These are phyloP conservation scores for Plasmodium cynomolgi DNA, from an alignment of 169 alveolate genomes.

Conservation along the genomic window DNA sequence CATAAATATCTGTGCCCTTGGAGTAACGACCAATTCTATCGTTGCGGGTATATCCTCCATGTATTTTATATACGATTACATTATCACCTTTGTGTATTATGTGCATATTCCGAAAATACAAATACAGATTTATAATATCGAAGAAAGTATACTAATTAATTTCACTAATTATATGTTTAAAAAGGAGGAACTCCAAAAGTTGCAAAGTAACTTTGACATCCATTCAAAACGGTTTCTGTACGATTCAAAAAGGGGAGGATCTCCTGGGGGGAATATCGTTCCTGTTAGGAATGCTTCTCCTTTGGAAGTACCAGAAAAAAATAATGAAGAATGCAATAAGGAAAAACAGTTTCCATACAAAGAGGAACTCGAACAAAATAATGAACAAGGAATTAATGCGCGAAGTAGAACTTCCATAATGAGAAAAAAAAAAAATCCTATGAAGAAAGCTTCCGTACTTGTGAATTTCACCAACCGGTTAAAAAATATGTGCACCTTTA, in stretches of 20 bases:
- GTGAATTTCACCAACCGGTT: constrained; percentile 14
- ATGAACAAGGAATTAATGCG: neutral
- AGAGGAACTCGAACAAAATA: neutral
- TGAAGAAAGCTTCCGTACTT: constrained; percentile 15
- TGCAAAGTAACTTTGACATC: constrained; percentile 35
- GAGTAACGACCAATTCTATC: constrained; percentile 65
- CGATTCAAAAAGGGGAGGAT: constrained; percentile 3
- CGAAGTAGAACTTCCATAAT: neutral
- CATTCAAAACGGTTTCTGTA: neutral
- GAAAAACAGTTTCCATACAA: neutral
- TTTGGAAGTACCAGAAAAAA: neutral
- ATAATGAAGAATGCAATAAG: neutral
- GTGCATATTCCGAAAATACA: constrained; percentile 48
- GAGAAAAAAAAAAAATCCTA: neutral
- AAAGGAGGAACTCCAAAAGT: constrained; percentile 44
- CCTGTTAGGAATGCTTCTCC: neutral
- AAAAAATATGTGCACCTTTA: constrained; percentile 30
- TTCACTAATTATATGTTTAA: constrained; percentile 65
- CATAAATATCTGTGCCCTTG: constrained; percentile 61
- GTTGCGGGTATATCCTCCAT: constrained; percentile 69
- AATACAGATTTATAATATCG: constrained; percentile 59
- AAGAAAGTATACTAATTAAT: constrained; percentile 52
- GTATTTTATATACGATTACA: constrained; percentile 53
- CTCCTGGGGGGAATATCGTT: neutral
- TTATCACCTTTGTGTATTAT: constrained; percentile 45